Evolutionary conservation across 1,284 basidiomycete species (phyloP), one percentile per base, ranked within the genome.

Genomic region (Cryptococcus sp.): DNA sequence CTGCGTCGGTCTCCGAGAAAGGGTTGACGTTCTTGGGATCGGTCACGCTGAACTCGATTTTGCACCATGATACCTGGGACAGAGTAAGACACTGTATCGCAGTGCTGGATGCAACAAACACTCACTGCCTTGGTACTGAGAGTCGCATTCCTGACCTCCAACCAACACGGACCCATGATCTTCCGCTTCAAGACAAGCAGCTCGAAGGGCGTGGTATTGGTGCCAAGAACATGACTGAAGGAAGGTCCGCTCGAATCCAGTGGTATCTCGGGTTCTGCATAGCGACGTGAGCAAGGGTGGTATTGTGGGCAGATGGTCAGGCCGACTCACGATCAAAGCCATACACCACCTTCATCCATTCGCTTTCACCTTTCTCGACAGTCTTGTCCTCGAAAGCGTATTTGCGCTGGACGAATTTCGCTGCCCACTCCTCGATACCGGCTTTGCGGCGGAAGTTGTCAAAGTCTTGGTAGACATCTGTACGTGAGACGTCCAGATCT

Each of bases 111-210:
- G 7, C 16, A 3, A n/a, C 44, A 19, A 13, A 40, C 15, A 79
- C 88, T 56, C 74, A 92, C 90, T 10, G 88, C 88, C 77, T 90
- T 88, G 69, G 87, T 80, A 55, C 89, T 87, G 20, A 91, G 80
- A 47, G 84, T 79, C 13, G 88, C 86, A 23, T 87, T 84, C 75
- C 89, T 88, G 64, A 99, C 84, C 60, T 89, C 85, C 51, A 99
- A 82, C 96, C 95, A 99, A 76, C 96, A 99, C 0, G 96, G 94
- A 3, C 96, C 96, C 91, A 97, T 98, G 64, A 99, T 97, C 79
- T 93, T 93, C 40, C 93, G 86, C 79, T 98, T 98, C 55, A 99
- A 71, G 1, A 93, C 92, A n/a, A 99, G 85, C 8, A 94, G 81
- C 77, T 99, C 96, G 70, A 99, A 99, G 0, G 95, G 89, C 56